Conservation (phyloP, 2,329 filamentous ascomycete species). For the Venturia oleaginea region DNA sequence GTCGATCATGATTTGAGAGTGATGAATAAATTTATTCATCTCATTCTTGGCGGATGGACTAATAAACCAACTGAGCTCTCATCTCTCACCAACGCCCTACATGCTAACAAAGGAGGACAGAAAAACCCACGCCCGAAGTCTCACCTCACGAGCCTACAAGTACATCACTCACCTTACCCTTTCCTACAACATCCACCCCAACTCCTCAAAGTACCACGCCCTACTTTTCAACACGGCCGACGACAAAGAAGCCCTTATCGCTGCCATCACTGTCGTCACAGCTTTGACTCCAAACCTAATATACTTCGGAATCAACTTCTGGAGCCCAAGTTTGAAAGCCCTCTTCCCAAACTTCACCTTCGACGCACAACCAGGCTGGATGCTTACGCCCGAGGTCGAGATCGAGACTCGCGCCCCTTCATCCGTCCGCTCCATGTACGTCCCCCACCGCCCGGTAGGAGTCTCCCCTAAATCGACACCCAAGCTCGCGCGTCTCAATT, state of each 20-base stretch:
- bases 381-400: neutral
- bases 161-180: neutral
- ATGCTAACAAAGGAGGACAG: neutral
- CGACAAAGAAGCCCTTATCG: neutral
- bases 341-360: neutral
- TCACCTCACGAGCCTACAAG: neutral
- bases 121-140: neutral
- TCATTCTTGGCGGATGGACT: no score
- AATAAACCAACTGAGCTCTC: no score
- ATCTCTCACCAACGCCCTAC: no score
- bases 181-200: neutral
- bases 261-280: neutral
- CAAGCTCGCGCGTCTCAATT: neutral
- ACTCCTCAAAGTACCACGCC: neutral
- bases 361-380: neutral
- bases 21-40: no score
- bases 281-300: neutral
- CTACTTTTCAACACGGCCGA: neutral
- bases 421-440: neutral
- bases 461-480: neutral
- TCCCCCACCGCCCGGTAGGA: neutral
- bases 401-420: neutral
- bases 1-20: no score
- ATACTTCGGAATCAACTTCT: constrained; percentile 1
- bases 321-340: neutral